Base-by-base conservation (phyloP, 352 stramenopile genomes). In the Thraustotheca clavata region DNA sequence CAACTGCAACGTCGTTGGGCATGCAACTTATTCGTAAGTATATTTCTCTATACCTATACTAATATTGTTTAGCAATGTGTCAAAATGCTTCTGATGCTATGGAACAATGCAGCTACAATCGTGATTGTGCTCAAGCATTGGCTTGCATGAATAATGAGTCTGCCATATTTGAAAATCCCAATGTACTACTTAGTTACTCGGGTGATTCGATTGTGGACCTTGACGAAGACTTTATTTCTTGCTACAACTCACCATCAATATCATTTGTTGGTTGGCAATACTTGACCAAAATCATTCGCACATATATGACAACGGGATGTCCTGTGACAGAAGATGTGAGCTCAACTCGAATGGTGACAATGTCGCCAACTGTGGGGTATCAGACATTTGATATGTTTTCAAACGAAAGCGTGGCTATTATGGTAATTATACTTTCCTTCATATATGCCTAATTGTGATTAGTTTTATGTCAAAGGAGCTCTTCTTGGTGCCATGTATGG, bases 391-490 rank as follows among this genome's bases (percentile, higher is more conserved):
- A 52, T 8, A 24, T 24, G 11, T 31, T 20, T 9, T 18, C 43
- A 11, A 20, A 52, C 7, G 43, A 52, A 9, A 52, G 11, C 43
- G 43, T 52, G 43, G 34, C 11, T 9, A 24, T 52, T 18, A 3
- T 1, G 43, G 43, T 52, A 24, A 9, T 24, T 7, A n/a, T n/a
- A n/a, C 27, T n/a, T 47, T 24, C 3, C 43, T 6, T 50, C 11
- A 24, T 9, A 3, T 7, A 24, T 3, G 3, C 24, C 12, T 7
- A 9, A 52, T 3, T 14, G 9, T 31, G 2, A 52, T 2, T 52
- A 52, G 43, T 52, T 52, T 52, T 52, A 9, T 9, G 43, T 52
- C 43, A 52, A 52, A 31, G 43, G 43, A 24, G 9, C n/a, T 9
- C 12, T 18, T 9, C 1, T 52, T 9, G 43, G 43, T 7, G 43